phyloP scores from a whole-genome alignment of 1,139 yeast genomes.

The Kodamaea fungicola region DNA sequence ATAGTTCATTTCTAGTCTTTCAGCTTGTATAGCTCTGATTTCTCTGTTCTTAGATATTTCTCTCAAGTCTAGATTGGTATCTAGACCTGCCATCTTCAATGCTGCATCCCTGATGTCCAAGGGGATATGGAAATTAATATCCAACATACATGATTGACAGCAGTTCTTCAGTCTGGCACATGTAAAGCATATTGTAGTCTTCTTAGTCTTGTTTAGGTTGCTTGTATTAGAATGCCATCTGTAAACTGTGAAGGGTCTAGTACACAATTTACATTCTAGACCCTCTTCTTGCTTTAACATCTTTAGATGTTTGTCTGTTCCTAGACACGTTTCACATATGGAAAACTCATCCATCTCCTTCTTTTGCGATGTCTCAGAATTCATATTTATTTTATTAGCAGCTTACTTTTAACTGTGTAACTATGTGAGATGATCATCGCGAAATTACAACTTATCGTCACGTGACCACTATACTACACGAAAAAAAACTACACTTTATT shows the following conservation, averaged over 20 bases:
- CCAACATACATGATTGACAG: slow-evolving; percentile 86
- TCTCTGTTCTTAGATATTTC: slow-evolving; percentile 28
- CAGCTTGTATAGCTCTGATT: slow-evolving; percentile 42
- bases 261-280: slow-evolving; percentile 74
- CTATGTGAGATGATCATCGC: neutral
- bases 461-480: too few relatives aligned
- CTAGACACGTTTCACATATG: slow-evolving; percentile 72
- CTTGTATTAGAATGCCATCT: slow-evolving; percentile 57
- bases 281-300: slow-evolving; percentile 76
- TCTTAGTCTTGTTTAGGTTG: slow-evolving; percentile 34
- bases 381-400: slow-evolving; percentile 1
- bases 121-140: slow-evolving; percentile 76
- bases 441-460: neutral
- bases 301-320: slow-evolving; percentile 58
- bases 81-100: slow-evolving; percentile 65
- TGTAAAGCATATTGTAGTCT: slow-evolving; percentile 64
- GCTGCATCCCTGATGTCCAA: slow-evolving; percentile 79
- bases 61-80: slow-evolving; percentile 18
- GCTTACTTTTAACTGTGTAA: neutral
- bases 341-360: slow-evolving; percentile 17
- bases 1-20: slow-evolving; percentile 26
- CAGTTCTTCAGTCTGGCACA: slow-evolving; percentile 80
- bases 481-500: too few relatives aligned
- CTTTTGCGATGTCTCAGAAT: neutral
- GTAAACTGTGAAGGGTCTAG: slow-evolving; percentile 78